Evolutionary conservation across 768 basidiomycete genomes (phyloP).

Genomic region (Tulasnella sp.): DNA sequence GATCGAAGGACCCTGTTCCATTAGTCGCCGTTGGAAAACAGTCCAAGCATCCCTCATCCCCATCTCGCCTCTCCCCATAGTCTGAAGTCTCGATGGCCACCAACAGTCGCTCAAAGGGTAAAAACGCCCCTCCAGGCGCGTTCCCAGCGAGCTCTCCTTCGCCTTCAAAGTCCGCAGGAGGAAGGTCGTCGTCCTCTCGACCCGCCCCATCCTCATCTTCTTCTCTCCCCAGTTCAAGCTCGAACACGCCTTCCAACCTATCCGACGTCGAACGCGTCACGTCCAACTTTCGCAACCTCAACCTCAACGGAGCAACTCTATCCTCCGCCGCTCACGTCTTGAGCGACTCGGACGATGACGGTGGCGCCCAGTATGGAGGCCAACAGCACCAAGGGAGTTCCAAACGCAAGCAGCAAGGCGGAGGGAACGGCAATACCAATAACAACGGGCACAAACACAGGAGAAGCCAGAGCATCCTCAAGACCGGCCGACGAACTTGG

Average conservation of each 20-base stretch:
- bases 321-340: too few species aligned
- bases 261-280: not conserved
- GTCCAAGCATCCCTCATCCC: too few species aligned
- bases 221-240: not conserved
- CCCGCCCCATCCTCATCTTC: not conserved
- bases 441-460: constrained; percentile 8
- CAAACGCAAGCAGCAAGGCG: not conserved
- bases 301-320: too few species aligned
- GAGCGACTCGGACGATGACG: too few species aligned
- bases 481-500: constrained; percentile 16
- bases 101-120: too few species aligned
- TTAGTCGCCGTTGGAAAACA: too few species aligned
- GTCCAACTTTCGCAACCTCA: not conserved
- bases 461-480: constrained; percentile 1
- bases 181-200: not conserved
- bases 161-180: not conserved
- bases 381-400: not conserved
- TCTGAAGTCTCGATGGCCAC: too few species aligned
- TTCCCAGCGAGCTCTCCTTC: too few species aligned
- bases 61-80: too few species aligned
- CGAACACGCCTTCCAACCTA: not conserved
- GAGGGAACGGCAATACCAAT: not conserved
- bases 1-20: too few species aligned
- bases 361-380: too few species aligned
- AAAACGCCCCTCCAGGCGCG: too few species aligned